phyloP scores from a whole-genome alignment of 495 filamentous ascomycete genomes.

The Xylaria palmicola region DNA sequence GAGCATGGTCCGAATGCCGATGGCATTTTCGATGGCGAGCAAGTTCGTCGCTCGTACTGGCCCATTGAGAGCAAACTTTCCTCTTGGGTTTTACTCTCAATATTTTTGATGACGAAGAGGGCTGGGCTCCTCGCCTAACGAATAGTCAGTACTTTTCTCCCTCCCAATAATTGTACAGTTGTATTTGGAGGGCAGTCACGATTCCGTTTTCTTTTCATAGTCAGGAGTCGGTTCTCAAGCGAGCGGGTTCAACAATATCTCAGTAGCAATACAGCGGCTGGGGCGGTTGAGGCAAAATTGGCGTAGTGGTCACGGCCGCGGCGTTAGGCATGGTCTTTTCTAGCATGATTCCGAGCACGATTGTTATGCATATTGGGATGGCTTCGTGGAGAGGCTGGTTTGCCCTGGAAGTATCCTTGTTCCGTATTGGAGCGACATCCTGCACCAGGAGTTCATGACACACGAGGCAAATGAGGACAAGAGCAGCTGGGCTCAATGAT shows the following conservation, averaged over 20 bases:
- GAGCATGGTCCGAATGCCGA: no score
- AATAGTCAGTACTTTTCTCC: neutral
- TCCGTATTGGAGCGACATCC: neutral
- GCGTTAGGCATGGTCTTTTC: conserved; percentile 19
- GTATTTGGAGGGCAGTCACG: conserved; percentile 27
- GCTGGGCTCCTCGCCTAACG: neutral
- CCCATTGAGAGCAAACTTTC: neutral
- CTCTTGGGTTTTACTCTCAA: neutral
- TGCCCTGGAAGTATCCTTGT: neutral
- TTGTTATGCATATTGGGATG: conserved; percentile 6
- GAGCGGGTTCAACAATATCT: conserved; percentile 27
- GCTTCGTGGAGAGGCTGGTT: neutral
- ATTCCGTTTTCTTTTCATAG: conserved; percentile 24
- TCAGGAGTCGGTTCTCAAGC: conserved; percentile 28
- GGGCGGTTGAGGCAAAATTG: conserved; percentile 30
- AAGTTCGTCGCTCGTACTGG: neutral
- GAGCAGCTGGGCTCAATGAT: neutral
- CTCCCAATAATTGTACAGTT: conserved; percentile 19
- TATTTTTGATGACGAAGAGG: neutral
- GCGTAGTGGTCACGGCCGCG: conserved; percentile 27
- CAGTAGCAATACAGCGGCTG: conserved; percentile 18
- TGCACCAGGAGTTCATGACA: neutral
- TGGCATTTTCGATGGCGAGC: neutral
- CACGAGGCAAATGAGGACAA: neutral
- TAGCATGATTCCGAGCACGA: conserved; percentile 28